A percentile compares a stretch with the other conserved stretches of the same genome.
Evolutionary conservation across 2,329 filamentous ascomycete species (phyloP).

Genomic region (Xylaria sp.): DNA sequence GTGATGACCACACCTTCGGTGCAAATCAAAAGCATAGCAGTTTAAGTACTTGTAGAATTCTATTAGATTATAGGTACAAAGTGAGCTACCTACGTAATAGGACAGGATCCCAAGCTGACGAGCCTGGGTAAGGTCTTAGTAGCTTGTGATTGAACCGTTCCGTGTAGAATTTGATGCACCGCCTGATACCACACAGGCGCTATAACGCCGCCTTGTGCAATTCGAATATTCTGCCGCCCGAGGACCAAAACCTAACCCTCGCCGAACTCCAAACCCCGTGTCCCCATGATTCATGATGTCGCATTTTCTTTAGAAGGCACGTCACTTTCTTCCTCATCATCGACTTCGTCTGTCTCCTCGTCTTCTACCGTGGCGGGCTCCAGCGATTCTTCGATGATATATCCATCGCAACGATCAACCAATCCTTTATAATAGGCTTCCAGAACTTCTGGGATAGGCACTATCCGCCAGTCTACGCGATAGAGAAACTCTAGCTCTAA

Average conservation of each 20-base stretch:
- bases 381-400: slow-evolving; percentile 59
- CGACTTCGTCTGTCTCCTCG: slow-evolving; percentile 48
- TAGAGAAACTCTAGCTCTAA: slow-evolving; percentile 94
- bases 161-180: slow-evolving; percentile 7
- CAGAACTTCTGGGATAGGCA: slow-evolving; percentile 91
- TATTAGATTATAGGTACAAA: slow-evolving; percentile 13
- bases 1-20: not conserved
- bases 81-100: slow-evolving; percentile 9
- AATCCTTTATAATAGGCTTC: slow-evolving; percentile 93
- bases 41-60: slow-evolving; percentile 7
- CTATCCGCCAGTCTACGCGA: slow-evolving; percentile 94
- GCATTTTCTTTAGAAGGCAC: slow-evolving; percentile 24
- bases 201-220: slow-evolving; percentile 4
- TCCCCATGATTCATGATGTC: slow-evolving; percentile 21
- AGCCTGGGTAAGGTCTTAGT: not conserved
- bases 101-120: not conserved
- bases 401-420: slow-evolving; percentile 72
- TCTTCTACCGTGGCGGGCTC: slow-evolving; percentile 44
- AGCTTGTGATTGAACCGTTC: not conserved
- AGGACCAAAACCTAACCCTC: slow-evolving; percentile 15
- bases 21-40: not conserved
- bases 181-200: slow-evolving; percentile 2
- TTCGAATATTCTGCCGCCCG: slow-evolving; percentile 21
- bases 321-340: slow-evolving; percentile 40
- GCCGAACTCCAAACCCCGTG: slow-evolving; percentile 31